Base-by-base conservation (phyloP, 202 grass and related monocot species). In the Schoenoplectus tabernaemontani region DNA sequence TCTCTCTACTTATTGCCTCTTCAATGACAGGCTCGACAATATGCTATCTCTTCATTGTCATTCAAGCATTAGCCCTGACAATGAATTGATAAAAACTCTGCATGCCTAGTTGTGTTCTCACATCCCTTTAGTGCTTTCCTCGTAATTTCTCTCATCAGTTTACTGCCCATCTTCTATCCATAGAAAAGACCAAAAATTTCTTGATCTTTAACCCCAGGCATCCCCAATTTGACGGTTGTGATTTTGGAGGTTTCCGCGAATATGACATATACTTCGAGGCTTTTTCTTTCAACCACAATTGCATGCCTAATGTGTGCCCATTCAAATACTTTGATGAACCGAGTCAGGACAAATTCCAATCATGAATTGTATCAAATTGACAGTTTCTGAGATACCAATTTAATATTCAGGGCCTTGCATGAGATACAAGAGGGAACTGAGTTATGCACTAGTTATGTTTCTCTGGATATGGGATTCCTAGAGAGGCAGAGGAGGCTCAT, bases 221-320 rank as follows among this genome's bases (percentile, higher is more conserved):
- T 39, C 30, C 75, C 51, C 17, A 51, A 32, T 69, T 41, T 9
- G 20, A 10, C 3, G 5, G 9, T 23, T 13, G 0, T 22, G 24
- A 9, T 12, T 8, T 47, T 51, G 5, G 3, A 24, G 69, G 87
- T 50, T 50, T 65, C 17, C 79, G 89, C 20, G 85, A 87, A 1
- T 91, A 88, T 51, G 93, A 69, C 0, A 38, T 97, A 46, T 93
- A 97, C 62, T 69, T 37, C 0, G 68, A 54, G 9, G 89, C 91
- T 9, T 89, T 91, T 16, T 64, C 87, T 48, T 50, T 97, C n/a
- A 97, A 97, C 85, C 93, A 97, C 9, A 89, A 97, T 24, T 97
- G 93, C 79, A 84, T 91, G 44, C 93, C 93, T 34, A 97, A 97
- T 36, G 85, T 82, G 0, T 91, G 91, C 76, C 78, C 85, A 16